A percentile compares a stretch with the other conserved stretches of the same genome.
Conservation (phyloP, 2,329 filamentous ascomycete species). For the Rasamsonia emersonii region DNA sequence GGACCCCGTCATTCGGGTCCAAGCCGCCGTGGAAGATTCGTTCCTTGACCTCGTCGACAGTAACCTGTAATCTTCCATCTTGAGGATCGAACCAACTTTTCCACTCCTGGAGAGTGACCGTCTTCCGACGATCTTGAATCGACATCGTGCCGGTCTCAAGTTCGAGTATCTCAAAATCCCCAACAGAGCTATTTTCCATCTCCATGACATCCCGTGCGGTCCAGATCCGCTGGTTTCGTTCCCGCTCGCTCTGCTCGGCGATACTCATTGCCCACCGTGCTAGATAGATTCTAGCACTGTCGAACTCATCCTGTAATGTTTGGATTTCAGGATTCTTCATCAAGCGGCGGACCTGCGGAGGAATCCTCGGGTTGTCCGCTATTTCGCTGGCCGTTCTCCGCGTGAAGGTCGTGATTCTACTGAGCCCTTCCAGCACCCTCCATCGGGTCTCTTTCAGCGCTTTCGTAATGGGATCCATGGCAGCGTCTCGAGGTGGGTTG, state of each 20-base stretch:
- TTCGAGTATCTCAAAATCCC: slow-evolving; percentile 90
- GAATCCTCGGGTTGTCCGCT: slow-evolving; percentile 81
- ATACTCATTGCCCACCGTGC: slow-evolving; percentile 98
- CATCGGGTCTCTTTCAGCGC: slow-evolving; percentile 90
- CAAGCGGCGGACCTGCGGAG: slow-evolving; percentile 75
- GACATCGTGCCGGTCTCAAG: slow-evolving; percentile 63
- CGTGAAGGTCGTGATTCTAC: slow-evolving; percentile 94
- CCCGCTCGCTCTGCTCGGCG: slow-evolving; percentile 88
- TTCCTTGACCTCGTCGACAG: slow-evolving; percentile 88
- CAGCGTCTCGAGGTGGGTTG: slow-evolving; percentile 48
- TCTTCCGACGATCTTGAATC: slow-evolving; percentile 66
- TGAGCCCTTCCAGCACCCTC: slow-evolving; percentile 94
- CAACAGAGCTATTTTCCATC: slow-evolving; percentile 88
- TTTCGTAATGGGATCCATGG: slow-evolving; percentile 89
- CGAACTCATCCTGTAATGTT: slow-evolving; percentile 92
- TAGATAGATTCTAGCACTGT: slow-evolving; percentile 88
- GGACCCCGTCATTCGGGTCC: slow-evolving; percentile 77
- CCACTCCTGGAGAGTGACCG: slow-evolving; percentile 80
- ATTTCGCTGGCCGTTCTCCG: slow-evolving; percentile 84
- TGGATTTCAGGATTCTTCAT: slow-evolving; percentile 90
- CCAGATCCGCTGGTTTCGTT: slow-evolving; percentile 80
- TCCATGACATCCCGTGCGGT: slow-evolving; percentile 87
- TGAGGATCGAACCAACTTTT: slow-evolving; percentile 72
- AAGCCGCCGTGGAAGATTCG: slow-evolving; percentile 94
- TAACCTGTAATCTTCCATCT: slow-evolving; percentile 68